Conservation (phyloP, 225 moss, liverwort and hornwort species). For the Thuidium tamariscinum region DNA sequence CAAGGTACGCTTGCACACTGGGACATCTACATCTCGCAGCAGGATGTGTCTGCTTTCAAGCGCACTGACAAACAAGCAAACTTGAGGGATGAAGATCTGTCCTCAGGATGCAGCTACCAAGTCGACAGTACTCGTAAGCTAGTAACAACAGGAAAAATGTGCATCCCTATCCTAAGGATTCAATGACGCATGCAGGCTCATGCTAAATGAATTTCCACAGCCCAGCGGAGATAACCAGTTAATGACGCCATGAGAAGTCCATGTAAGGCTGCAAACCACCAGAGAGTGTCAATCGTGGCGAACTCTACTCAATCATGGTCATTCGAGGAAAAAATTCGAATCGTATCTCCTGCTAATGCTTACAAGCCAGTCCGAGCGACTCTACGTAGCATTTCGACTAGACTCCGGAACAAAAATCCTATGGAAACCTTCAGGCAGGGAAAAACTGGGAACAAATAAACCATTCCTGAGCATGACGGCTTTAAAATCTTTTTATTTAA, state of each 20-base stretch:
- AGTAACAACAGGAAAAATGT: neutral
- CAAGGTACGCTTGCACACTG: neutral
- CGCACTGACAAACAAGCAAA: neutral
- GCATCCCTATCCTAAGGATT: neutral
- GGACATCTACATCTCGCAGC: neutral
- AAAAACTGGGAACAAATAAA: neutral
- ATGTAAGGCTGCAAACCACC: slow-evolving; percentile 23
- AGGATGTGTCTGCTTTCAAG: neutral
- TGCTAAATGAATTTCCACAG: neutral
- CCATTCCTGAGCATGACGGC: neutral
- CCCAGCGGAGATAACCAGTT: neutral
- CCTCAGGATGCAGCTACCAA: neutral
- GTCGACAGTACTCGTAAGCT: neutral
- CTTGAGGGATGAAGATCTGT: neutral
- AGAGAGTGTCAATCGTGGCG: neutral
- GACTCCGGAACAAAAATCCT: neutral
- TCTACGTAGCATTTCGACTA: neutral
- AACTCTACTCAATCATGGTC: neutral
- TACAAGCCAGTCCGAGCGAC: neutral
- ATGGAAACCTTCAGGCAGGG: neutral
- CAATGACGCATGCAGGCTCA: neutral
- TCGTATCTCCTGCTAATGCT: neutral
- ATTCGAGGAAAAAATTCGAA: neutral
- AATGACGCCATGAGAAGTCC: slow-evolving; percentile 8
- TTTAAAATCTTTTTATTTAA: neutral